A percentile compares a stretch with the other conserved stretches of the same genome.
phyloP scores from a whole-genome alignment of 2,329 filamentous ascomycete genomes.

The Colletotrichum shisoi region DNA sequence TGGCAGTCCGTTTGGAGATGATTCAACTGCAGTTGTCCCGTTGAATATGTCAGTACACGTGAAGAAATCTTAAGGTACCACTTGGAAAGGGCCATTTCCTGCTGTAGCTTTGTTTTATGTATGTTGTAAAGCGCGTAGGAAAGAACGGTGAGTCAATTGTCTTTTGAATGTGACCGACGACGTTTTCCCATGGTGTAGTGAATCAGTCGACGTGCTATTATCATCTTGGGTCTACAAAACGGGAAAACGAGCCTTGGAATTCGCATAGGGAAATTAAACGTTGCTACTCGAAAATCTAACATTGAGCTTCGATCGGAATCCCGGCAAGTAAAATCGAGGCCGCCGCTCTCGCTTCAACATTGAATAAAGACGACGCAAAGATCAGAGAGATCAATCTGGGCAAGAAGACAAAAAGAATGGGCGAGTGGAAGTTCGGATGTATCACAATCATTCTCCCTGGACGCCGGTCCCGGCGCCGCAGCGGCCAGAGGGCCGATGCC shows the following conservation, averaged over 20 bases:
- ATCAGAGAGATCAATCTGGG: neutral
- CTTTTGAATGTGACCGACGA: neutral
- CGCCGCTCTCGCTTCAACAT: neutral
- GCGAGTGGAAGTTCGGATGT: neutral
- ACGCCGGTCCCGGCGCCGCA: neutral
- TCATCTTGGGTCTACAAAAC: neutral
- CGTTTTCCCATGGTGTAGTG: neutral
- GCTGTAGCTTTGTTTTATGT: neutral
- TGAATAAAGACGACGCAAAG: rapidly evolving
- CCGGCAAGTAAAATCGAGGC: no score
- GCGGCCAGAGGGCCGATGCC: no score
- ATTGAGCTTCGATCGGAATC: no score
- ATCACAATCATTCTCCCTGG: neutral
- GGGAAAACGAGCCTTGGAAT: neutral
- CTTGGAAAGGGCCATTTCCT: neutral
- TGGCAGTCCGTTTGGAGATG: no score
- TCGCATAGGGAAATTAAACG: no score
- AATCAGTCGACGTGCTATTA: neutral
- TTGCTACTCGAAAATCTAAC: no score
- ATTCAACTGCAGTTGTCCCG: no score
- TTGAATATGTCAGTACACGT: no score
- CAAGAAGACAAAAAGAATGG: neutral
- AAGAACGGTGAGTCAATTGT: neutral
- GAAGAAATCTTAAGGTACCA: rapidly evolving
- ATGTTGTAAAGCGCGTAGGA: no score